Conservation (phyloP, 169 alveolate genomes). For the Cryptosporidium sp. region DNA sequence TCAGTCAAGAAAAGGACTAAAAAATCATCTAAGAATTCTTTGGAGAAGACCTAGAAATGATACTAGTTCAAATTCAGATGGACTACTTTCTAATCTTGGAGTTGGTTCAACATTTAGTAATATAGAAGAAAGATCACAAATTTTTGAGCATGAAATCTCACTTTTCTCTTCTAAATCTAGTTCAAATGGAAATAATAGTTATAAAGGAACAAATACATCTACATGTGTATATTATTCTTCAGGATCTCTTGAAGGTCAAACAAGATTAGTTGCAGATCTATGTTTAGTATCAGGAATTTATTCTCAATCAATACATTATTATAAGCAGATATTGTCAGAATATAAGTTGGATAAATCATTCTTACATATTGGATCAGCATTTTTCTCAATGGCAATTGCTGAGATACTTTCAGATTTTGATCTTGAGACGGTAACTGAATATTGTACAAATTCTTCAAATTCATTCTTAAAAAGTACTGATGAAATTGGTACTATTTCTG, state of each 20-base stretch:
- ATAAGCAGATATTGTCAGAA: conserved; percentile 58
- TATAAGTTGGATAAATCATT: conserved; percentile 65
- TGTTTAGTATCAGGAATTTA: conserved; percentile 35
- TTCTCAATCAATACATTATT: conserved; percentile 47
- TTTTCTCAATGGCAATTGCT: conserved; percentile 31
- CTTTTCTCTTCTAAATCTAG: conserved; percentile 26
- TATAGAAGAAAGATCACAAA: conserved; percentile 64
- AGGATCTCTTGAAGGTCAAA: conserved; percentile 55
- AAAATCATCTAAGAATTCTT: conserved; percentile 53
- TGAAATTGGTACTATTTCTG: conserved; percentile 14
- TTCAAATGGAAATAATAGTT: not conserved
- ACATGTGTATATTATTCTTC: conserved; percentile 16
- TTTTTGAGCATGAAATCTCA: conserved; percentile 59
- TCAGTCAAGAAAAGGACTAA: conserved; percentile 71
- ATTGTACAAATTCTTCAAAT: conserved; percentile 31
- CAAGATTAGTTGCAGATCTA: conserved; percentile 59
- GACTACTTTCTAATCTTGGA: conserved; percentile 59
- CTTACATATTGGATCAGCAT: conserved; percentile 61
- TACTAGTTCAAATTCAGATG: conserved; percentile 12
- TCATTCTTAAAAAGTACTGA: conserved; percentile 25
- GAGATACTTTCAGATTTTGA: conserved; percentile 20
- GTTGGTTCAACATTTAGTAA: conserved; percentile 48
- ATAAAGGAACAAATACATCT: not conserved
- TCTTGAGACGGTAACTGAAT: conserved; percentile 32
- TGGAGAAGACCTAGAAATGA: conserved; percentile 76